These are phyloP conservation scores for Podospora comata DNA, from an alignment of 495 filamentous ascomycete genomes.

Conservation along the genomic window DNA sequence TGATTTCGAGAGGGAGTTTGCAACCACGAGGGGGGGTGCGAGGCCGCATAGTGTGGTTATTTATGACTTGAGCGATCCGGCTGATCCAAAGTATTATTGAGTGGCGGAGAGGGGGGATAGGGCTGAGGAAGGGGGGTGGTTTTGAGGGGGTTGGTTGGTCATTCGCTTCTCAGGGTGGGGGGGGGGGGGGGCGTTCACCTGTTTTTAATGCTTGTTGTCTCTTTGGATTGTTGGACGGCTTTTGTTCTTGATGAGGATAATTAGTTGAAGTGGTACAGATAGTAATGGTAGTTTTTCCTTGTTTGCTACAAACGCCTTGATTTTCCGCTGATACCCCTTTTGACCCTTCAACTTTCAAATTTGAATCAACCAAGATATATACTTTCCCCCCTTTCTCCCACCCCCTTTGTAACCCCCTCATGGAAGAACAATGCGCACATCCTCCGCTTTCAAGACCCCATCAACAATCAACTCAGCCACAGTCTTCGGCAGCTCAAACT, in stretches of 20 bases:
- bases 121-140: not conserved
- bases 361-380: not conserved
- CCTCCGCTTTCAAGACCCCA: constrained; percentile 21
- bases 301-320: not conserved
- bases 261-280: not conserved
- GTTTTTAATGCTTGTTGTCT: not conserved
- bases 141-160: not conserved
- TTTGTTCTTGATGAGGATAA: no score
- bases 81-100: constrained; percentile 41
- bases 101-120: not conserved
- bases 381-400: not conserved
- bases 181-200: not conserved
- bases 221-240: not conserved
- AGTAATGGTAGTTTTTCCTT: not conserved
- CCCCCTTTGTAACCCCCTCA: not conserved
- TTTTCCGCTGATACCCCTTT: not conserved
- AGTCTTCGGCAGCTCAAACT: constrained; percentile 34
- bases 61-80: constrained; percentile 56
- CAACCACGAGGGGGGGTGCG: constrained; percentile 51
- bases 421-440: constrained; percentile 18
- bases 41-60: constrained; percentile 59
- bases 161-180: not conserved
- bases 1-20: constrained; percentile 53
- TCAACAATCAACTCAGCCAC: constrained; percentile 20
- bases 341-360: not conserved